A percentile compares a stretch with the other conserved stretches of the same genome.
phyloP scores from a whole-genome alignment of 495 filamentous ascomycete species.

The Wilcoxina mikolae region DNA sequence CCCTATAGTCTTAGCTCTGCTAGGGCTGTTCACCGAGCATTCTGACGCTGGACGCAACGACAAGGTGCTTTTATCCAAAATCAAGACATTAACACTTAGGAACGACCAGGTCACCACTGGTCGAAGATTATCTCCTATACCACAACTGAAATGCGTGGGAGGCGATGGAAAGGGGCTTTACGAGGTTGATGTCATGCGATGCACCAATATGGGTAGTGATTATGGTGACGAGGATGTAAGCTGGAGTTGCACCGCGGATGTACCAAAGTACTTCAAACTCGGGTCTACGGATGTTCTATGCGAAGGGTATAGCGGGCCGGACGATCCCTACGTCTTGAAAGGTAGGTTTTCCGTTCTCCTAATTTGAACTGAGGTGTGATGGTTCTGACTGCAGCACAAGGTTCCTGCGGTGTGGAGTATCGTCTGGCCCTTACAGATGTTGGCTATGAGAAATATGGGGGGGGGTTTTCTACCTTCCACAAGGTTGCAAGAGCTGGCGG shows the following conservation, averaged over 20 bases:
- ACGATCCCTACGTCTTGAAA: slow-evolving; percentile 72
- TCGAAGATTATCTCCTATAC: slow-evolving; percentile 62
- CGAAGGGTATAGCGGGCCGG: slow-evolving; percentile 63
- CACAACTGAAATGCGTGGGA: slow-evolving; percentile 38
- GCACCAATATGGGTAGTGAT: slow-evolving; percentile 61
- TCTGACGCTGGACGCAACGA: too few relatives aligned
- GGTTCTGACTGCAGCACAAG: slow-evolving; percentile 8
- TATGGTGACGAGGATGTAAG: slow-evolving; percentile 54
- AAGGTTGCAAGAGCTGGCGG: background rate
- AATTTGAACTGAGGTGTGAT: background rate
- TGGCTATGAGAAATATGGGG: slow-evolving; percentile 59
- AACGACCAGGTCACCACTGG: slow-evolving; percentile 47
- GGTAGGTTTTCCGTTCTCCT: slow-evolving; percentile 37
- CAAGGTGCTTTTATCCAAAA: slow-evolving; percentile 59
- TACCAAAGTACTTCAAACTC: slow-evolving; percentile 75
- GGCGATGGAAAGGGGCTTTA: slow-evolving; percentile 37
- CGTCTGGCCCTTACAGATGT: slow-evolving; percentile 61
- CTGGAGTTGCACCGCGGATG: slow-evolving; percentile 71
- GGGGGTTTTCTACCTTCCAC: slow-evolving; percentile 24
- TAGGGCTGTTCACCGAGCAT: too few relatives aligned
- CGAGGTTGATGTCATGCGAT: slow-evolving; percentile 67
- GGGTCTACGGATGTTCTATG: slow-evolving; percentile 83
- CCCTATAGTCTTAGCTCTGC: too few relatives aligned
- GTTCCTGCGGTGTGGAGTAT: slow-evolving; percentile 78
- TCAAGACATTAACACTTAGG: slow-evolving; percentile 65